A percentile compares a stretch with the other conserved stretches of the same genome.
Conservation (phyloP, 2,329 filamentous ascomycete genomes). For the Diaporthe vexans region DNA sequence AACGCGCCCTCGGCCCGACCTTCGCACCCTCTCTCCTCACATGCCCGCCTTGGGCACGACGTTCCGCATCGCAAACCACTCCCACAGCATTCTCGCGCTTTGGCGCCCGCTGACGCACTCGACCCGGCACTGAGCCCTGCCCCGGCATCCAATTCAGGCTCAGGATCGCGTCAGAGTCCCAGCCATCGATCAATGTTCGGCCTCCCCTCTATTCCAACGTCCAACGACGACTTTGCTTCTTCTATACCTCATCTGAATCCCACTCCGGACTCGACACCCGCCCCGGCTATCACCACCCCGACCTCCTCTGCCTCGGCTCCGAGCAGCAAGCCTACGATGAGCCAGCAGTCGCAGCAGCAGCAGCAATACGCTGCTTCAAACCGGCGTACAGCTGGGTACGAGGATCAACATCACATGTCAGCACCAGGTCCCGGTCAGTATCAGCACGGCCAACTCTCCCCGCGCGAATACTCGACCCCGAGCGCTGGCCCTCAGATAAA, state of each 20-base stretch:
- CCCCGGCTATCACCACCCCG: slow-evolving; percentile 8
- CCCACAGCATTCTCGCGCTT: slow-evolving; percentile 23
- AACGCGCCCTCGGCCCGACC: neutral
- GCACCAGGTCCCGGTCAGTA: slow-evolving; percentile 56
- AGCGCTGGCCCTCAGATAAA: slow-evolving; percentile 63
- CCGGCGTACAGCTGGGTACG: slow-evolving; percentile 56
- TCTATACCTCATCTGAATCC: slow-evolving; percentile 39
- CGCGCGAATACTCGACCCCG: slow-evolving; percentile 60
- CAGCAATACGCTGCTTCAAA: slow-evolving; percentile 50
- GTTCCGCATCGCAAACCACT: slow-evolving; percentile 12
- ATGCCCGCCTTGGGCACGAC: slow-evolving; percentile 3
- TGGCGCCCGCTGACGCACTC: slow-evolving; percentile 26
- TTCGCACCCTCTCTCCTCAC: slow-evolving; percentile 5
- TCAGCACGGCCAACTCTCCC: slow-evolving; percentile 59
- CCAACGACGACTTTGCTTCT: slow-evolving; percentile 41
- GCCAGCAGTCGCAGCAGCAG: slow-evolving; percentile 54
- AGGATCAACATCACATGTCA: slow-evolving; percentile 67
- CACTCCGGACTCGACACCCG: slow-evolving; percentile 7
- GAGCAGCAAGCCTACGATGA: slow-evolving; percentile 48
- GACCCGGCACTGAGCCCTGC: slow-evolving; percentile 23
- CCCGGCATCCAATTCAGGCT: slow-evolving; percentile 2
- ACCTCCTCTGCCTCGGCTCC: slow-evolving; percentile 13
- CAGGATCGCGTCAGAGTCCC: slow-evolving; percentile 23
- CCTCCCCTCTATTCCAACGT: slow-evolving; percentile 42
- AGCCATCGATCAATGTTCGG: slow-evolving; percentile 37